Evolutionary conservation across 169 alveolate species (phyloP).

Genomic region (Plasmodium blacklocki): DNA sequence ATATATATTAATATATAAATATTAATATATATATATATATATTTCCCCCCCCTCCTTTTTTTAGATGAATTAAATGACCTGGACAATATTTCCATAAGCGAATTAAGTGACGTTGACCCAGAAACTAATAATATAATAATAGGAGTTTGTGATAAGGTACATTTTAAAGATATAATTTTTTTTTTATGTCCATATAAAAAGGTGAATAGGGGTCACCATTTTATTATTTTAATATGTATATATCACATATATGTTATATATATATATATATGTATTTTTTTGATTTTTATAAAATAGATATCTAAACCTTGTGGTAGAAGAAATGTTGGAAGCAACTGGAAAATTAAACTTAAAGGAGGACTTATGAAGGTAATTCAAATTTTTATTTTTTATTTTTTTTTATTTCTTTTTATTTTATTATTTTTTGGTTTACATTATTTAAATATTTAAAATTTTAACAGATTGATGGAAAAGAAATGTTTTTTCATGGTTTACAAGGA

Average conservation of each 20-base stretch:
- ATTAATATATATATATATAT: constrained; percentile 3
- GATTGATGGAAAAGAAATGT: constrained; percentile 74
- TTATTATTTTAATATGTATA: no score
- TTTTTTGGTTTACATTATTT: background rate
- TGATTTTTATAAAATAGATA: constrained; percentile 17
- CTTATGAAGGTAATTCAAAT: constrained; percentile 41
- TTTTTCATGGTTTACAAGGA: constrained; percentile 72
- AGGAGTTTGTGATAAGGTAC: constrained; percentile 56
- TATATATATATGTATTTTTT: background rate
- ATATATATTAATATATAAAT: background rate
- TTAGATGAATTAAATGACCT: constrained; percentile 54
- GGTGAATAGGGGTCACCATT: background rate
- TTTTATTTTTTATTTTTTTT: background rate
- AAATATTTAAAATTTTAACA: constrained; percentile 4
- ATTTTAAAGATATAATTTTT: background rate
- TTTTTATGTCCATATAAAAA: background rate
- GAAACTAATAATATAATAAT: constrained; percentile 47
- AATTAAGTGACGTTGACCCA: constrained; percentile 75
- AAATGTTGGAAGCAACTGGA: constrained; percentile 67
- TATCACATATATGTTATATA: no score
- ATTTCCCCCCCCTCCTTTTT: background rate
- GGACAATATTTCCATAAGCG: constrained; percentile 64
- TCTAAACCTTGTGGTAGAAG: constrained; percentile 69
- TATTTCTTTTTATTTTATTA: background rate
- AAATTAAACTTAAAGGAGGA: constrained; percentile 70